These are phyloP conservation scores for Helicocarpus griseus DNA, from an alignment of 2,329 filamentous ascomycete genomes.

Conservation along the genomic window DNA sequence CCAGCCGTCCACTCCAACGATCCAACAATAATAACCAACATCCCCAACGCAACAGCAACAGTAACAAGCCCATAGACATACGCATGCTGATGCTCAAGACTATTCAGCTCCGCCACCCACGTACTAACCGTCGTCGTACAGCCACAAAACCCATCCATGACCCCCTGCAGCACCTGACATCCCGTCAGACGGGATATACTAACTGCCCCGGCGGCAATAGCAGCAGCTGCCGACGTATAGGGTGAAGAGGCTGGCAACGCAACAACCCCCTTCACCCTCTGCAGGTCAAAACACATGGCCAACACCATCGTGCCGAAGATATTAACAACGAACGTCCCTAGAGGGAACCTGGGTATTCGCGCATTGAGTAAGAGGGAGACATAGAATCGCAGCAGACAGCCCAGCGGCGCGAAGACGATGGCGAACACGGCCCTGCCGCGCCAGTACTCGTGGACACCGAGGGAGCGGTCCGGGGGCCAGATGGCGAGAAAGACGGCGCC, in stretches of 20 bases:
- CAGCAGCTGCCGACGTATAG: background rate
- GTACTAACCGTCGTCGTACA: conserved; percentile 58
- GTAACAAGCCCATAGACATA: conserved; percentile 51
- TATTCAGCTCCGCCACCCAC: conserved; percentile 53
- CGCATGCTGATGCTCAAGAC: conserved; percentile 45
- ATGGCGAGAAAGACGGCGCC: conserved; percentile 63
- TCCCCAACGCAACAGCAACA: conserved; percentile 37
- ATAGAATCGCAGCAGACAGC: conserved; percentile 68
- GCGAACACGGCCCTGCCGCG: conserved; percentile 66
- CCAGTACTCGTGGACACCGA: conserved; percentile 49
- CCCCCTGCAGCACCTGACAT: conserved; percentile 58
- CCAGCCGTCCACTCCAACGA: conserved; percentile 45
- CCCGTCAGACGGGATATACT: conserved; percentile 30
- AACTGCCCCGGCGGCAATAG: conserved; percentile 34
- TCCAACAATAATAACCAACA: conserved; percentile 47
- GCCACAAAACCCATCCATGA: conserved; percentile 60
- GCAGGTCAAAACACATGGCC: conserved; percentile 69
- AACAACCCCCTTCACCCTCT: conserved; percentile 48
- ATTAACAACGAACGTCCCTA: conserved; percentile 81
- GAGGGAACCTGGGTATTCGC: conserved; percentile 56
- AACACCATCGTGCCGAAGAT: conserved; percentile 64
- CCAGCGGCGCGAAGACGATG: conserved; percentile 71
- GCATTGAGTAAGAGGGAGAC: conserved; percentile 61
- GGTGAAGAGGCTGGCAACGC: conserved; percentile 24
- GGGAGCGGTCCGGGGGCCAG: conserved; percentile 53